Percentiles rank a stretch among this genome's conserved stretches.
phyloP scores from a whole-genome alignment of 2,329 filamentous ascomycete species.

The Coccinonectria pachysandricola region DNA sequence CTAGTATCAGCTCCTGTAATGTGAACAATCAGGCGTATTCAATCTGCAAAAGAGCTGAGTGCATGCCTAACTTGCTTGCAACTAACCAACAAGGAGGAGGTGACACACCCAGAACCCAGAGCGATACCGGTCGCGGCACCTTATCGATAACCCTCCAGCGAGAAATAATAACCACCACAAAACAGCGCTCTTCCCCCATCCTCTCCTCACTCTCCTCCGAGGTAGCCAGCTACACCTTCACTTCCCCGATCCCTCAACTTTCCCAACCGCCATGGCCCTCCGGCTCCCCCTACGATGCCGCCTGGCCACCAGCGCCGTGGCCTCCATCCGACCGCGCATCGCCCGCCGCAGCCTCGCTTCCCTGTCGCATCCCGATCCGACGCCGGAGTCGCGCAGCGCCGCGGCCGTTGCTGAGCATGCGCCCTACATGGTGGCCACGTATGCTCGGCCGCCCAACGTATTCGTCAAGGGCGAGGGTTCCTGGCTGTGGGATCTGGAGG shows the following conservation, averaged over 20 bases:
- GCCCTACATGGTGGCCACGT: constrained; percentile 92
- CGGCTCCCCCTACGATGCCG: constrained; percentile 29
- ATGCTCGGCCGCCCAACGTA: constrained; percentile 79
- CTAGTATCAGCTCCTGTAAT: no score
- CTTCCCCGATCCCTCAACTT: not conserved
- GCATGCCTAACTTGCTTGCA: no score
- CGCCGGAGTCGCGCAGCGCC: constrained; percentile 62
- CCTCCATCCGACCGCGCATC: constrained; percentile 16
- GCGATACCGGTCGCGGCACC: constrained; percentile 19
- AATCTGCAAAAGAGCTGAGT: no score
- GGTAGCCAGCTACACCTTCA: constrained; percentile 1
- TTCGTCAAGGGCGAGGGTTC: constrained; percentile 83
- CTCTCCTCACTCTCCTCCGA: no score
- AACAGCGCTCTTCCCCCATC: no score
- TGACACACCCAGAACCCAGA: constrained; percentile 8
- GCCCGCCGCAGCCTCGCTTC: constrained; percentile 23
- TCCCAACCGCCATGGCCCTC: constrained; percentile 27
- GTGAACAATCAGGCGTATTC: no score
- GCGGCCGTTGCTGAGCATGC: constrained; percentile 64
- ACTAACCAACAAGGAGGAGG: constrained; percentile 3
- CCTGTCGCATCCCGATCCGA: constrained; percentile 60
- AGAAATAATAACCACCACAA: no score
- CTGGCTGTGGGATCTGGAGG: constrained; percentile 83
- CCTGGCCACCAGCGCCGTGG: constrained; percentile 22
- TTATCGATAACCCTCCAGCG: constrained; percentile 21